Conservation (phyloP, 805 yeast species). For the Monosporozyma aquatica region DNA sequence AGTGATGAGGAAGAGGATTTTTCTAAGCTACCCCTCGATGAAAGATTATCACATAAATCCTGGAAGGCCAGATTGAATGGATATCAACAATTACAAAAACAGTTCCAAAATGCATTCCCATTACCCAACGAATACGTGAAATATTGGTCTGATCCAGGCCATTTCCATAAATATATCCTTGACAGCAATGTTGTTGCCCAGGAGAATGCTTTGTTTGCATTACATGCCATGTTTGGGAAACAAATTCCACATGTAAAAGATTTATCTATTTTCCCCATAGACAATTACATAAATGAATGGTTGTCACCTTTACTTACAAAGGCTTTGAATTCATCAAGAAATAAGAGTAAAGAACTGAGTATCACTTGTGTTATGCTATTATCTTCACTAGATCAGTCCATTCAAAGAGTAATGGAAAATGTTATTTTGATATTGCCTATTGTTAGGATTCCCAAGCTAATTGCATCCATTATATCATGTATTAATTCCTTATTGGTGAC, state of each 20-base stretch:
- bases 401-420: slow-evolving; percentile 34
- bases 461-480: slow-evolving; percentile 56
- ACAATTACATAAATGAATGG: slow-evolving; percentile 12
- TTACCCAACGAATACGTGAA: slow-evolving; percentile 13
- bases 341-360: slow-evolving; percentile 61
- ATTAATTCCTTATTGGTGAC: slow-evolving; percentile 43
- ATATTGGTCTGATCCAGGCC: slow-evolving; percentile 44
- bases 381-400: slow-evolving; percentile 59
- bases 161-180: slow-evolving; percentile 48
- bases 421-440: slow-evolving; percentile 56
- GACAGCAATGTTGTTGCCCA: slow-evolving; percentile 90
- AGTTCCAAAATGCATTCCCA: slow-evolving; percentile 37
- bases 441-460: slow-evolving; percentile 67
- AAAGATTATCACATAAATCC: slow-evolving; percentile 56
- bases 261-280: background rate
- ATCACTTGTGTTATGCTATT: slow-evolving; percentile 52
- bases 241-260: slow-evolving; percentile 1
- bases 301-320: slow-evolving; percentile 56
- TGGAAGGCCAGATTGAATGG: slow-evolving; percentile 87
- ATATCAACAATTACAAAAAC: slow-evolving; percentile 50
- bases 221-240: slow-evolving; percentile 34
- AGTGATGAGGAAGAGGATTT: slow-evolving; percentile 47
- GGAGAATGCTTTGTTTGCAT: slow-evolving; percentile 61
- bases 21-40: slow-evolving; percentile 53
- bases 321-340: slow-evolving; percentile 65